Base-by-base conservation (phyloP, 1,284 basidiomycete species). In the Trametes sp. region DNA sequence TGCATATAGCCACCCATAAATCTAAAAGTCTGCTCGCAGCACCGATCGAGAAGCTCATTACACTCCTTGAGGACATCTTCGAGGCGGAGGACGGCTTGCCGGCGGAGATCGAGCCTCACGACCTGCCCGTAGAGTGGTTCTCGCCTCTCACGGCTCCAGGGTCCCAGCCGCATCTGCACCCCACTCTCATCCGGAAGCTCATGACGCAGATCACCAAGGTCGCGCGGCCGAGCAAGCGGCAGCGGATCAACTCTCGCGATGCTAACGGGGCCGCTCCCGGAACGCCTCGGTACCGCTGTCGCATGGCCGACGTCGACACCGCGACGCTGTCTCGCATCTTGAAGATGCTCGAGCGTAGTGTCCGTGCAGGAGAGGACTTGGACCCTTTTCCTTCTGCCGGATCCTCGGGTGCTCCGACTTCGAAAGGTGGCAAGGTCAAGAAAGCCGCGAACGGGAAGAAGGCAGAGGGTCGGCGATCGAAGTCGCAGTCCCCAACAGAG, bases 21-120 rank as follows among this genome's bases (percentile, higher is more conserved):
- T 41, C 51, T 64, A 63, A 61, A 57, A 59, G 50, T 56, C 29
- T 28, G 36, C 38, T 60, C 41, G 52, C 68, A 94, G 91, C 77
- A 1, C 88, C 91, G 0, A 77, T 94, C 9, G 88, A 94, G 71
- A 95, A 92, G 72, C 81, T 97, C 6, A 81, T 80, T 2, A 81
- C 82, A 7, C 74, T 90, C 21, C 79, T 96, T 1, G 94, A 96
- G 64, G 94, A 96, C 60, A 85, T 97, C 23, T 93, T 96, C 67
- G 94, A 96, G 73, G 93, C 94, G 0, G 92, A 96, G 72, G 95
- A 97, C 72, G 76, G 84, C 0, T 80, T 97, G 23, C 85, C 91
- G 2, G 82, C 89, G 1, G 88, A 92, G 62, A 78, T 85, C 1
- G 82, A 86, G 42, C 66, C 80, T 5, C 72, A 77, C 14, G 85